Percentiles rank a stretch among this genome's conserved stretches.
Conservation (phyloP, 495 filamentous ascomycete genomes). For the Symbiotaphrina buchneri region DNA sequence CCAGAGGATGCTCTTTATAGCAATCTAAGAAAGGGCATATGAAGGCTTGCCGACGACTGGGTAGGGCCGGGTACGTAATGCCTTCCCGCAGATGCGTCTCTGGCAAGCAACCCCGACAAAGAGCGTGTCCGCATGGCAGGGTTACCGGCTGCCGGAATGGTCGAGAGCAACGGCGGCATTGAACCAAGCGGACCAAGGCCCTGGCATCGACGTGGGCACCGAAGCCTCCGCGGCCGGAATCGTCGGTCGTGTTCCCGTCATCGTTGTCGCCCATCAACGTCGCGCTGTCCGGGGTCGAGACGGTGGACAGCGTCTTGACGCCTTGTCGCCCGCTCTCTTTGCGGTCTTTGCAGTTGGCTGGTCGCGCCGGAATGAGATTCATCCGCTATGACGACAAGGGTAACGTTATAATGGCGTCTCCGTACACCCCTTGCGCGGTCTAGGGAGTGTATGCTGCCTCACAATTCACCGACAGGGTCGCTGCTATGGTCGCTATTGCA, state of each 20-base stretch:
- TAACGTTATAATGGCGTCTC: too few relatives aligned
- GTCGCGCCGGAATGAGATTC: too few relatives aligned
- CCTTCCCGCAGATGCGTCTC: constrained; percentile 31
- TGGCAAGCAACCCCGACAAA: constrained; percentile 61
- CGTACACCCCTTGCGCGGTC: too few relatives aligned
- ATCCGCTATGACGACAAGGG: too few relatives aligned
- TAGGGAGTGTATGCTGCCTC: too few relatives aligned
- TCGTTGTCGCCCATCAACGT: constrained; percentile 3
- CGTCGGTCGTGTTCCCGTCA: background rate
- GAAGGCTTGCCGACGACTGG: constrained; percentile 41
- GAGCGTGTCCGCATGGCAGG: constrained; percentile 59
- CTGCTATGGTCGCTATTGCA: too few relatives aligned
- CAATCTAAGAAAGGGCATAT: constrained; percentile 49
- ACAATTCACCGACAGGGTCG: too few relatives aligned
- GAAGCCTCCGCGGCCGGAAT: constrained; percentile 8
- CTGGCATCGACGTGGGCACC: constrained; percentile 25
- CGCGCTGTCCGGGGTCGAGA: too few relatives aligned
- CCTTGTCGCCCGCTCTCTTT: too few relatives aligned
- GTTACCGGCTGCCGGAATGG: constrained; percentile 47
- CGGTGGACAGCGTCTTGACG: too few relatives aligned
- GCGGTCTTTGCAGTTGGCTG: too few relatives aligned
- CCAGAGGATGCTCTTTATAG: constrained; percentile 43
- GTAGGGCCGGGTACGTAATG: constrained; percentile 50
- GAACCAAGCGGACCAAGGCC: constrained; percentile 42
- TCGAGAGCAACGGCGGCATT: constrained; percentile 52